These are phyloP conservation scores for Terana coerulea DNA, from an alignment of 768 basidiomycete genomes.

Conservation along the genomic window DNA sequence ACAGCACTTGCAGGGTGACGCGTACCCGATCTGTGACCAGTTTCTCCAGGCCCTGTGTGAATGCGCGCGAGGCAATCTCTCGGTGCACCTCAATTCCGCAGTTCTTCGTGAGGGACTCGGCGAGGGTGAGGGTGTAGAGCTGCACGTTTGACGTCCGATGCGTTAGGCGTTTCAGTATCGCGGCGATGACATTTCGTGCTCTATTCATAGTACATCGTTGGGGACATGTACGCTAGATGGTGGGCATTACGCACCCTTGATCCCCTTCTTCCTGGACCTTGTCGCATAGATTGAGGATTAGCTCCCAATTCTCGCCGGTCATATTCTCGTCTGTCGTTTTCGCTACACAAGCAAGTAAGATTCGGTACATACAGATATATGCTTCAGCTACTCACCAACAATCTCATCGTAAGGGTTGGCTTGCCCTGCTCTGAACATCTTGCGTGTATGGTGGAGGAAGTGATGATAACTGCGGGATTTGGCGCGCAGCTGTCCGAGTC, in stretches of 20 bases:
- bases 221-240: background rate
- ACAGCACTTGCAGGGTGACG: slow-evolving; percentile 8
- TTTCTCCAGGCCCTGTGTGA: slow-evolving; percentile 86
- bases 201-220: slow-evolving; percentile 46
- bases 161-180: slow-evolving; percentile 83
- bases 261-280: slow-evolving; percentile 91
- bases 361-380: slow-evolving; percentile 37
- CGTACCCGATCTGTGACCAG: slow-evolving; percentile 81
- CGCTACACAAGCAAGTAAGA: slow-evolving; percentile 37
- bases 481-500: slow-evolving; percentile 3
- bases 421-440: slow-evolving; percentile 70
- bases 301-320: slow-evolving; percentile 93
- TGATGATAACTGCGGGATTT: slow-evolving; percentile 4
- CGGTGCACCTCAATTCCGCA: slow-evolving; percentile 75
- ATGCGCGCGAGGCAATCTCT: slow-evolving; percentile 86
- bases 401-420: slow-evolving; percentile 86
- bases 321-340: slow-evolving; percentile 99
- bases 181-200: slow-evolving; percentile 79
- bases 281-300: slow-evolving; percentile 92
- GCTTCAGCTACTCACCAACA: slow-evolving; percentile 65
- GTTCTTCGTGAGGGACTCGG: slow-evolving; percentile 91
- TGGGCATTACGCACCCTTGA: slow-evolving; percentile 59
- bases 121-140: slow-evolving; percentile 83
- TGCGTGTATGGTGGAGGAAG: slow-evolving; percentile 6
- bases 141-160: slow-evolving; percentile 98